A percentile compares a stretch with the other conserved stretches of the same genome.
These are phyloP conservation scores for Schizosaccharomyces osmophilus DNA, from an alignment of 805 yeast species.

Conservation along the genomic window DNA sequence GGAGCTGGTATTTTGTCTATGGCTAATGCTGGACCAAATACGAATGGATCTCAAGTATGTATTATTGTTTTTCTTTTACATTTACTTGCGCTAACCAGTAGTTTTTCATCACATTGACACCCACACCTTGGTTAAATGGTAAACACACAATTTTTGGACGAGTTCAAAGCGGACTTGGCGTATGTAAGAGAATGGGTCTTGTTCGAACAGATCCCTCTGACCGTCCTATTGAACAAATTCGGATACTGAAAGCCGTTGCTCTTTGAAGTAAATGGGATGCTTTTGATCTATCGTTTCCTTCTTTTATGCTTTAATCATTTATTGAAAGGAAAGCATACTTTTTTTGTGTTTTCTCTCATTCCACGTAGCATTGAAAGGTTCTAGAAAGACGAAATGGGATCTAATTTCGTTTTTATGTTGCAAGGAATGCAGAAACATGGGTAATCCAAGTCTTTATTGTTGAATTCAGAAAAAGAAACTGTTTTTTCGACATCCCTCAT, in stretches of 20 bases:
- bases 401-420: too few relatives aligned
- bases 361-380: too few relatives aligned
- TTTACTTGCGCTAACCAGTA: neutral
- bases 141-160: conserved; percentile 59
- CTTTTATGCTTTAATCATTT: neutral
- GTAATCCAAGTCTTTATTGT: too few relatives aligned
- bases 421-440: too few relatives aligned
- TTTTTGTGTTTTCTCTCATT: too few relatives aligned
- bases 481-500: too few relatives aligned
- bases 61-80: neutral
- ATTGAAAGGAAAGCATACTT: too few relatives aligned
- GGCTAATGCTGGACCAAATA: conserved; percentile 88
- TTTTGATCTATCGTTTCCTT: neutral
- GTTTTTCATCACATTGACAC: conserved; percentile 61
- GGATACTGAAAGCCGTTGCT: conserved; percentile 13
- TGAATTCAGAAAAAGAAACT: too few relatives aligned
- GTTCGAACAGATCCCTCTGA: conserved; percentile 22
- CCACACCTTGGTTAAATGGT: conserved; percentile 51
- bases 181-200: conserved; percentile 34
- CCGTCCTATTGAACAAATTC: conserved; percentile 23
- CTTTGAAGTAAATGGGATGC: neutral
- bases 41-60: conserved; percentile 46
- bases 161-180: conserved; percentile 19
- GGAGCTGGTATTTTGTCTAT: conserved; percentile 64
- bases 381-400: too few relatives aligned